phyloP scores from a whole-genome alignment of 2,329 filamentous ascomycete species.

The Orbilia brochopaga region DNA sequence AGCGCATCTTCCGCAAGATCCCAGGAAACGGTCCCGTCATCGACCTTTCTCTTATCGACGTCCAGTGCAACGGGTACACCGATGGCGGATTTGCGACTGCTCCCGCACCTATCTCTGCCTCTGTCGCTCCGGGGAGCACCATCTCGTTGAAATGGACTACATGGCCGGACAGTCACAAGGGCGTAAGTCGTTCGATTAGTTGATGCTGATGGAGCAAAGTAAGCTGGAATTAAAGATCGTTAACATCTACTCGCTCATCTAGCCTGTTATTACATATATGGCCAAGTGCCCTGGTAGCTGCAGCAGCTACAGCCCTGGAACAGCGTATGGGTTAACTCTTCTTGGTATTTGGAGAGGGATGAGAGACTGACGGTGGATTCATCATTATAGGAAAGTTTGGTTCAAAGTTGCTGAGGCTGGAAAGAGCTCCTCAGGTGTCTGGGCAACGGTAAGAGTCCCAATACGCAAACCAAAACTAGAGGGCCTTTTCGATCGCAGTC shows the following conservation, averaged over 20 bases:
- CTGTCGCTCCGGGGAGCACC: conserved; percentile 63
- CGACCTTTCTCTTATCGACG: conserved; percentile 63
- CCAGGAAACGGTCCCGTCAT: conserved; percentile 67
- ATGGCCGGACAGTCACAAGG: conserved; percentile 59
- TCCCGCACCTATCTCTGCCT: conserved; percentile 65
- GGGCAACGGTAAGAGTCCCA: conserved; percentile 28
- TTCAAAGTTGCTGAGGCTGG: conserved; percentile 50
- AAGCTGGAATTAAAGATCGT: conserved; percentile 57
- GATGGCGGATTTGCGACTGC: conserved; percentile 44
- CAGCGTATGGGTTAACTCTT: conserved; percentile 55
- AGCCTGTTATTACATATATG: conserved; percentile 68
- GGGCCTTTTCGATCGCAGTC: not conserved
- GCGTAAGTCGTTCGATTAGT: conserved; percentile 45
- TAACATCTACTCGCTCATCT: conserved; percentile 52
- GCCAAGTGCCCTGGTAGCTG: conserved; percentile 66
- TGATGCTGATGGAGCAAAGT: not conserved
- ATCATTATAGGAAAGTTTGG: conserved; percentile 33
- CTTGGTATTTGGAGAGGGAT: not conserved
- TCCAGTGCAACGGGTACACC: conserved; percentile 64
- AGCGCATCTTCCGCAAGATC: conserved; percentile 66
- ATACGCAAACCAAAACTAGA: too few species aligned
- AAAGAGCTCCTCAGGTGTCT: conserved; percentile 25
- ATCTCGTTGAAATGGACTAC: conserved; percentile 66
- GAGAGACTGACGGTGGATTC: not conserved
- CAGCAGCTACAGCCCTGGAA: conserved; percentile 62